phyloP scores from a whole-genome alignment of 2,329 filamentous ascomycete species.

The Emmonsiellopsis sp. region DNA sequence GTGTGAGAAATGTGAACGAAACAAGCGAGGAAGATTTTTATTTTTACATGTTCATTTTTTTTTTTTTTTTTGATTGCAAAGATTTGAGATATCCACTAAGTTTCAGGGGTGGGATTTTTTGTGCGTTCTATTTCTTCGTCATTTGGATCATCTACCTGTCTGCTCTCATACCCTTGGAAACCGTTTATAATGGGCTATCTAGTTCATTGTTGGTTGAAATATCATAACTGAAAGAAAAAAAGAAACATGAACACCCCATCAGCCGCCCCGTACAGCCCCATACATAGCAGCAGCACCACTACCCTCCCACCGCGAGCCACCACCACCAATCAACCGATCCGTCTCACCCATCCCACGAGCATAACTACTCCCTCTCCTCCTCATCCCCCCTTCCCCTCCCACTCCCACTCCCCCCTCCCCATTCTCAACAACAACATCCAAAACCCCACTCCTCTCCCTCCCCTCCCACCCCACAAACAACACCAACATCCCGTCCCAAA shows the following conservation, averaged over 20 bases:
- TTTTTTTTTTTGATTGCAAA: too few species aligned
- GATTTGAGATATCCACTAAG: too few species aligned
- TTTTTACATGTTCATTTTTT: too few species aligned
- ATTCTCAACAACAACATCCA: slow-evolving; percentile 3
- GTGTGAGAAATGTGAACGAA: background rate
- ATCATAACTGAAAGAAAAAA: background rate
- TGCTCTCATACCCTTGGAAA: too few species aligned
- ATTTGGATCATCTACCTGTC: too few species aligned
- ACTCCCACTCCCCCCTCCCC: slow-evolving; percentile 7
- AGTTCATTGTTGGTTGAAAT: too few species aligned
- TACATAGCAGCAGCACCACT: background rate
- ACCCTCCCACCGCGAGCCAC: background rate
- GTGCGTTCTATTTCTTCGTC: background rate
- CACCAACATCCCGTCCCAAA: slow-evolving; percentile 54
- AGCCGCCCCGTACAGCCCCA: background rate
- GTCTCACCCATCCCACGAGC: background rate
- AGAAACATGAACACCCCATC: background rate
- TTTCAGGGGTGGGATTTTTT: too few species aligned
- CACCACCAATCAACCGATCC: background rate
- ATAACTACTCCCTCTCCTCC: background rate
- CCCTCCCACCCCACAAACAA: slow-evolving; percentile 50
- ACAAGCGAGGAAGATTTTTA: too few species aligned
- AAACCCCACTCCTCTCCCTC: slow-evolving; percentile 2
- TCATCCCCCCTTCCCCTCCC: slow-evolving; percentile 1
- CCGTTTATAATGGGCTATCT: too few species aligned